Conservation (phyloP, 2,329 filamentous ascomycete species). For the Curvularia hawaiiensis region DNA sequence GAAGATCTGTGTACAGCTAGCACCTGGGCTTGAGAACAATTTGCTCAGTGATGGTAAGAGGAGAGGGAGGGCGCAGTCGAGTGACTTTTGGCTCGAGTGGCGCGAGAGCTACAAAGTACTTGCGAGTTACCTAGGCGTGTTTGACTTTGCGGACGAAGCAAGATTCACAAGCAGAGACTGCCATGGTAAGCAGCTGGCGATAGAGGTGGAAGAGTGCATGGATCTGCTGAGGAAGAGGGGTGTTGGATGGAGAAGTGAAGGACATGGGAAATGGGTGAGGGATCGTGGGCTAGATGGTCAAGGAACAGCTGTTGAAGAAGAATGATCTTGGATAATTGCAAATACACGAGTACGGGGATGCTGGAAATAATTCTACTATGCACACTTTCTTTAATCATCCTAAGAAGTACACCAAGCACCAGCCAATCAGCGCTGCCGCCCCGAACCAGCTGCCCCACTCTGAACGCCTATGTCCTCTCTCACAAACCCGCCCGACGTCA, state of each 20-base stretch:
- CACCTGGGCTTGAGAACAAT: conserved; percentile 48
- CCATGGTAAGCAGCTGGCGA: conserved; percentile 15
- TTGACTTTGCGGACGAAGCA: conserved; percentile 27
- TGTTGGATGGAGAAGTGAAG: conserved; percentile 31
- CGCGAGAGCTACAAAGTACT: conserved; percentile 38
- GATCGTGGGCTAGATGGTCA: conserved; percentile 21
- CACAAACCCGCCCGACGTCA: conserved; percentile 3
- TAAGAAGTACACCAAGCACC: background rate
- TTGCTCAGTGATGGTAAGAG: conserved; percentile 46
- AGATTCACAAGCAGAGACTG: conserved; percentile 38
- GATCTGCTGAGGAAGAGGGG: conserved; percentile 28
- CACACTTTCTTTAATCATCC: background rate
- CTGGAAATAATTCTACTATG: background rate
- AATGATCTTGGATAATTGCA: background rate
- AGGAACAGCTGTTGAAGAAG: background rate
- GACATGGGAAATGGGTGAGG: conserved; percentile 28
- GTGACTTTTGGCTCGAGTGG: conserved; percentile 50
- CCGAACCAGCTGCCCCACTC: background rate
- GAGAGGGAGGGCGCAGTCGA: conserved; percentile 50
- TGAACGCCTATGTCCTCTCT: conserved; percentile 1
- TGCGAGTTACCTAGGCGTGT: conserved; percentile 28
- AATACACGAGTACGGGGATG: background rate
- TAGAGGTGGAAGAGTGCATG: conserved; percentile 35
- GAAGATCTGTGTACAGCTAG: conserved; percentile 49
- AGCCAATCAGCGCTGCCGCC: background rate